Conservation (phyloP, 176 grass and related monocot species). For the Musa itinerans region DNA sequence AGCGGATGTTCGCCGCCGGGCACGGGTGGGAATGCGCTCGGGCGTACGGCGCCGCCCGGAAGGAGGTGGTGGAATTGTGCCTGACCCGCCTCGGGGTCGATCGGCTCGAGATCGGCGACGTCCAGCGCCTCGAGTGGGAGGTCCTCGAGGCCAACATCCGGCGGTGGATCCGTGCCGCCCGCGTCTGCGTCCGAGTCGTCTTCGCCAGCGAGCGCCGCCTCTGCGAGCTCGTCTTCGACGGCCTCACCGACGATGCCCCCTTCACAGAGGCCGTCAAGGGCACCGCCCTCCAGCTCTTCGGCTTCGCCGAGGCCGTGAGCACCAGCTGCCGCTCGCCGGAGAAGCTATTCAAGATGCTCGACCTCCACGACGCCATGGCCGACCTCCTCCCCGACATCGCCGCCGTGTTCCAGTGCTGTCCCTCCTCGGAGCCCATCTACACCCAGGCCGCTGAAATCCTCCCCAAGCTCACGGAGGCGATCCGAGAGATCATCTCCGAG, state of each 20-base stretch:
- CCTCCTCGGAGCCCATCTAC: slow-evolving; percentile 57
- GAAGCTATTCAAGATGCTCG: slow-evolving; percentile 94
- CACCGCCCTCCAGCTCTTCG: slow-evolving; percentile 72
- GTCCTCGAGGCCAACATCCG: slow-evolving; percentile 63
- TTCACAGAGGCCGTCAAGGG: slow-evolving; percentile 77
- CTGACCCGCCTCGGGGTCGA: slow-evolving; percentile 72
- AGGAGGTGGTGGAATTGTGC: slow-evolving; percentile 54
- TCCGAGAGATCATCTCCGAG: slow-evolving; percentile 79
- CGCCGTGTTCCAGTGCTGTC: slow-evolving; percentile 40
- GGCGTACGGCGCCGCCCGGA: slow-evolving; percentile 75
- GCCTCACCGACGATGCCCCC: slow-evolving; percentile 38
- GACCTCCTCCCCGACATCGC: slow-evolving; percentile 76
- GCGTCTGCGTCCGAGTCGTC: slow-evolving; percentile 47
- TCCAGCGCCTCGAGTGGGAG: slow-evolving; percentile 74
- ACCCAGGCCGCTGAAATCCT: slow-evolving; percentile 60
- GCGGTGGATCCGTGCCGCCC: slow-evolving; percentile 78
- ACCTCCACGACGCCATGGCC: slow-evolving; percentile 66
- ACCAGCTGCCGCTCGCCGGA: slow-evolving; percentile 71
- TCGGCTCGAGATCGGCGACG: slow-evolving; percentile 84
- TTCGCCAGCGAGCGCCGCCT: slow-evolving; percentile 83
- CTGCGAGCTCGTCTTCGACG: slow-evolving; percentile 70
- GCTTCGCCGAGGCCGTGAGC: slow-evolving; percentile 76
- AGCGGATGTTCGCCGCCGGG: slow-evolving; percentile 50
- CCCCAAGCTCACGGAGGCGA: slow-evolving; percentile 57
- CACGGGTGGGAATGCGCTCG: slow-evolving; percentile 86